Conservation (phyloP, 176 grass and related monocot genomes). For the Lolium multiflorum region DNA sequence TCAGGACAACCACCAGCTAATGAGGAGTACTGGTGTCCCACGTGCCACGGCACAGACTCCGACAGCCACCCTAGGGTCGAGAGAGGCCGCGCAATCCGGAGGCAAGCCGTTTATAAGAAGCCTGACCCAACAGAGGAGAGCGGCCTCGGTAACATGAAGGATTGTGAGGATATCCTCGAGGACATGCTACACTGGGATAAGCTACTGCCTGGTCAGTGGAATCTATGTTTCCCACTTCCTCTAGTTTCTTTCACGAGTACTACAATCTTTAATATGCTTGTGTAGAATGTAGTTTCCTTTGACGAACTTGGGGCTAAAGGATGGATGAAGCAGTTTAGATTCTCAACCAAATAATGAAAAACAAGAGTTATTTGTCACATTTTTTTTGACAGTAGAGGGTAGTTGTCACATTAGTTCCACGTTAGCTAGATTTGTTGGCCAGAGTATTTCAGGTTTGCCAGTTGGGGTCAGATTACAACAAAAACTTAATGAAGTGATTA, state of each 20-base stretch:
- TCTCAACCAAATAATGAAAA: background rate
- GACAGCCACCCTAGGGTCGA: no score
- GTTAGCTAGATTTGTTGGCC: constrained; percentile 22
- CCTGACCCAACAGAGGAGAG: constrained; percentile 42
- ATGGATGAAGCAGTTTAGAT: background rate
- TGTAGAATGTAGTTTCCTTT: background rate
- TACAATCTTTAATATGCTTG: constrained; percentile 15
- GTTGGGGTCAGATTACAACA: background rate
- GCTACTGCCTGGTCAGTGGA: constrained; percentile 75
- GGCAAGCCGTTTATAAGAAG: no score
- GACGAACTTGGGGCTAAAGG: background rate
- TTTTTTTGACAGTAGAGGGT: no score
- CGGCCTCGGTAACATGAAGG: constrained; percentile 67
- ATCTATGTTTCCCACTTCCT: constrained; percentile 20
- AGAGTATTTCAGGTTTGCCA: constrained; percentile 10
- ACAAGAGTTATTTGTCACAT: constrained; percentile 3
- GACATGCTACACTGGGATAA: constrained; percentile 91
- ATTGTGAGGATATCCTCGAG: constrained; percentile 83
- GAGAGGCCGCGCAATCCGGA: no score
- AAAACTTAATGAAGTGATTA: background rate
- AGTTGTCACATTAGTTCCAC: background rate
- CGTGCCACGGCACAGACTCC: no score
- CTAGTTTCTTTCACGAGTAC: constrained; percentile 9
- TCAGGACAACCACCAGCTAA: no score
- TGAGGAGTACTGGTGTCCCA: no score